Evolutionary conservation across 208 protist genomes (phyloP).

Genomic region (Acanthamoeba divionensis): DNA sequence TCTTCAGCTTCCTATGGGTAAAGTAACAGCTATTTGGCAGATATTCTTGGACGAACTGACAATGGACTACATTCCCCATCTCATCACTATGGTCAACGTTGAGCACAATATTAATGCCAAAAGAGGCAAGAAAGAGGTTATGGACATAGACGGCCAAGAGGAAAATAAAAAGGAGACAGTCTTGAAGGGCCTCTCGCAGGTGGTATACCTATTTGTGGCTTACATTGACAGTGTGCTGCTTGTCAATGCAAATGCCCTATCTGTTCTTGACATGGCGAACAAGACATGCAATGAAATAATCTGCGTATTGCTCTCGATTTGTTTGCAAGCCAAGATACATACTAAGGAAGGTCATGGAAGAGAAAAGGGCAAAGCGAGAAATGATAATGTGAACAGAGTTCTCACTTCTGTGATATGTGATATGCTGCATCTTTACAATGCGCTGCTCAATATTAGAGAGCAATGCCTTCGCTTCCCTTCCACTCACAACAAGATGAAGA

Average conservation of each 20-base stretch:
- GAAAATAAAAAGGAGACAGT: not conserved
- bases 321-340: no score
- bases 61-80: not conserved
- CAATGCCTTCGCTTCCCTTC: constrained; percentile 33
- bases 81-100: not conserved
- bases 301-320: no score
- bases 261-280: constrained; percentile 4
- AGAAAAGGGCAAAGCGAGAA: no score
- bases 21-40: constrained; percentile 6
- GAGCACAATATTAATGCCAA: no score
- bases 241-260: not conserved
- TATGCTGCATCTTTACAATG: not conserved
- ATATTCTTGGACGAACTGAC: not conserved
- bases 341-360: no score
- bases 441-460: not conserved
- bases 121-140: no score
- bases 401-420: not conserved
- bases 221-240: constrained; percentile 39
- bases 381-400: no score
- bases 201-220: constrained; percentile 8
- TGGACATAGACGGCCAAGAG: not conserved
- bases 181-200: not conserved
- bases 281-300: constrained; percentile 7
- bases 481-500: not conserved
- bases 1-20: constrained; percentile 42